phyloP scores from a whole-genome alignment of 1,284 basidiomycete species.

The Puccinia horiana region DNA sequence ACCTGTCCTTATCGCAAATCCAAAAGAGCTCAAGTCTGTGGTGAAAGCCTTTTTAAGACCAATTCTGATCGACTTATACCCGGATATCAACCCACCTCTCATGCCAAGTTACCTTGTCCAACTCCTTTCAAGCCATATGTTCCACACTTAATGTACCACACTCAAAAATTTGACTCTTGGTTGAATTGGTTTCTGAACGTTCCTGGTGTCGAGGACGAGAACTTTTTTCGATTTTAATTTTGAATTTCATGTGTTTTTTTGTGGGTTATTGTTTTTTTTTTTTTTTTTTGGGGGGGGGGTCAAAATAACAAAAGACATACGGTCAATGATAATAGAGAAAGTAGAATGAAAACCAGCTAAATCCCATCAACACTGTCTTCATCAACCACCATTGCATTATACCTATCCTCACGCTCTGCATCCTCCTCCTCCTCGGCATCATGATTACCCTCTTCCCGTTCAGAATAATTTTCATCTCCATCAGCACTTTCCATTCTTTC shows the following conservation, averaged over 20 bases:
- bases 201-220: constrained; percentile 11
- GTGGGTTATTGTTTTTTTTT: too few relatives aligned
- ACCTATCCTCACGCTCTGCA: neutral
- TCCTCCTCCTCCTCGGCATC: neutral
- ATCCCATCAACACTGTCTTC: too few relatives aligned
- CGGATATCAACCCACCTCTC: neutral
- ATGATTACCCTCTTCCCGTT: neutral
- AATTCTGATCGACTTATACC: neutral
- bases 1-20: constrained; percentile 12
- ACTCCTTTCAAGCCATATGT: neutral
- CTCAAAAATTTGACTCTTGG: neutral
- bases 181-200: neutral
- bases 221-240: neutral
- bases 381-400: neutral
- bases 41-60: constrained; percentile 10
- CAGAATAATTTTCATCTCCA: too few relatives aligned
- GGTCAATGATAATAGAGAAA: too few relatives aligned
- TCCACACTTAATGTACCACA: neutral
- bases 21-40: constrained; percentile 13
- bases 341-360: too few relatives aligned
- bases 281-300: too few relatives aligned
- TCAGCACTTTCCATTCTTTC: neutral
- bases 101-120: neutral
- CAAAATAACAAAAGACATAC: too few relatives aligned
- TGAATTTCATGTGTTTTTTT: too few relatives aligned